Percentiles rank a stretch among this genome's conserved stretches.
These are phyloP conservation scores for Ceratobasidium sp. DNA, from an alignment of 1,284 basidiomycete genomes.

Conservation along the genomic window DNA sequence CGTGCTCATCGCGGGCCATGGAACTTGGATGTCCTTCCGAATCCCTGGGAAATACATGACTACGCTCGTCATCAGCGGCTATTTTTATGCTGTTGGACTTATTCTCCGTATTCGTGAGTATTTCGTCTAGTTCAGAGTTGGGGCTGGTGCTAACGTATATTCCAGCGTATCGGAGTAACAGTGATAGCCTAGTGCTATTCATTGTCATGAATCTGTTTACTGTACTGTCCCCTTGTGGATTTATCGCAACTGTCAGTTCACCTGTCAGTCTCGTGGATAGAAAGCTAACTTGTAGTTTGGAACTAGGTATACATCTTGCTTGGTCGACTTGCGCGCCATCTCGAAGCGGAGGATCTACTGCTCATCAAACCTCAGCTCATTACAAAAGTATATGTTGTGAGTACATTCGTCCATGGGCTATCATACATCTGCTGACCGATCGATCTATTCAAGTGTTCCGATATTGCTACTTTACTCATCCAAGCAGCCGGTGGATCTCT, in stretches of 20 bases:
- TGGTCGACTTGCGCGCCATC: neutral
- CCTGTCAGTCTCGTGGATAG: neutral
- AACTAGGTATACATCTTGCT: conserved; percentile 19
- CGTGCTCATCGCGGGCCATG: neutral
- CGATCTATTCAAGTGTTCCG: neutral
- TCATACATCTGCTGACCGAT: neutral
- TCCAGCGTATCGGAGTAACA: conserved; percentile 9
- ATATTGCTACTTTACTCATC: conserved; percentile 20
- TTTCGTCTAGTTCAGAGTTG: neutral
- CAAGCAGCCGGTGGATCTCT: conserved; percentile 1
- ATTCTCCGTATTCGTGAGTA: conserved; percentile 18
- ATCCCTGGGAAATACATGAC: conserved; percentile 4
- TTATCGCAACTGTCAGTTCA: conserved; percentile 10
- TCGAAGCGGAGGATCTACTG: conserved; percentile 4
- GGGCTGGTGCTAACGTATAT: too few species aligned
- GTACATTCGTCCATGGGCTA: neutral
- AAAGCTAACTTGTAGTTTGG: neutral
- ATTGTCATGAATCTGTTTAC: conserved; percentile 6
- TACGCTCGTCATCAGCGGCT: neutral
- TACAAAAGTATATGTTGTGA: conserved; percentile 13
- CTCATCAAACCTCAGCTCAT: conserved; percentile 9
- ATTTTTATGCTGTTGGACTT: conserved; percentile 9
- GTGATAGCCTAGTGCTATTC: neutral
- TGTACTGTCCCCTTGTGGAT: conserved; percentile 23
- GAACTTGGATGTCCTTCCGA: neutral